phyloP scores from a whole-genome alignment of 768 basidiomycete genomes.

The Russula lepida region DNA sequence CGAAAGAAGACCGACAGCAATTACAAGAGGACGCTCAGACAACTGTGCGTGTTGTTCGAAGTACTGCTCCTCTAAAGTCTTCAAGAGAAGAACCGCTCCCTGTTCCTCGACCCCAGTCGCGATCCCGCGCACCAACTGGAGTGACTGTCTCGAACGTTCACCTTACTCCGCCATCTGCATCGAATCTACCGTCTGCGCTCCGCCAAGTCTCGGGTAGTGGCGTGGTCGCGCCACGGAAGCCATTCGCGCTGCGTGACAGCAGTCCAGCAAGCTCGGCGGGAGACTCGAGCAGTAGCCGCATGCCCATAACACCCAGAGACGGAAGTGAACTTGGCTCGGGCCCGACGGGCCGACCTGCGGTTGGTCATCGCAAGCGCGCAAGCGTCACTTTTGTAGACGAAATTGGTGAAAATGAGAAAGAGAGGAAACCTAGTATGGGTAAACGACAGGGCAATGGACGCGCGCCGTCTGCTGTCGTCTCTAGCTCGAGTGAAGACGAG shows the following conservation, averaged over 20 bases:
- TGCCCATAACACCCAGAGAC: slow-evolving; percentile 69
- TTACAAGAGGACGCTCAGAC: neutral
- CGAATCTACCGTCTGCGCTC: neutral
- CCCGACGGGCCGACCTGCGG: slow-evolving; percentile 23
- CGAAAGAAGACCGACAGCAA: neutral
- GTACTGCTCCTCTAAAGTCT: neutral
- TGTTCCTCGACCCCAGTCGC: neutral
- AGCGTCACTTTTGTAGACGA: slow-evolving; percentile 68
- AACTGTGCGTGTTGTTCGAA: slow-evolving; percentile 12
- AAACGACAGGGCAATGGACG: slow-evolving; percentile 5
- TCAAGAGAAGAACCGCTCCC: slow-evolving; percentile 10
- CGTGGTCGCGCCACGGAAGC: slow-evolving; percentile 30
- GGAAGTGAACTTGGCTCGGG: slow-evolving; percentile 50
- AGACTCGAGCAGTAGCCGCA: slow-evolving; percentile 70
- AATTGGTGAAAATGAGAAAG: slow-evolving; percentile 22
- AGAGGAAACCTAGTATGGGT: slow-evolving; percentile 21
- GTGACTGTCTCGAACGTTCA: slow-evolving; percentile 15
- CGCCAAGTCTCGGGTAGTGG: neutral
- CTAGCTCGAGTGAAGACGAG: slow-evolving; percentile 9
- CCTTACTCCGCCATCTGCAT: slow-evolving; percentile 1
- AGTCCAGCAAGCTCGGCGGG: slow-evolving; percentile 83
- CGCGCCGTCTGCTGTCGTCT: neutral
- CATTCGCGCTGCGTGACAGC: slow-evolving; percentile 50
- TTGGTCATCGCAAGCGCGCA: slow-evolving; percentile 40
- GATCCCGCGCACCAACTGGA: neutral